Evolutionary conservation across 805 yeast genomes (phyloP), one percentile per base, ranked within the genome.

Genomic region (Dipodascus albidus): DNA sequence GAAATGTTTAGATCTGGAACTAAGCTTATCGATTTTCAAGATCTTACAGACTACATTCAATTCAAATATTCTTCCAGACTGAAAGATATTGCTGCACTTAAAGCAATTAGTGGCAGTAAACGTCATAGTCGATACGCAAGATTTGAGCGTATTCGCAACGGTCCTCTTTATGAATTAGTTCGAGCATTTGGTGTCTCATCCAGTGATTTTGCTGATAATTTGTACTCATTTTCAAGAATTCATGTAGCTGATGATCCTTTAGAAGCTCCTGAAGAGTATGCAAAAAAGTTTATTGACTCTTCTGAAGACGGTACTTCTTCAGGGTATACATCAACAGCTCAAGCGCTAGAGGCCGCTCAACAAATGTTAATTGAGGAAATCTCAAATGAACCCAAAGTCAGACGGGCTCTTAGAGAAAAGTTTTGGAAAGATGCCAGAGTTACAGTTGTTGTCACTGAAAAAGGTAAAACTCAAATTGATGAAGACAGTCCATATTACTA

Each of bases 401-500:
- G 97, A 65, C 79, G 78, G 52, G 82, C 81, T 60, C 58, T 72
- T 53, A 67, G 81, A 80, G 53, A 80, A 86, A 70, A 70, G 73
- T 50, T 83, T 82, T 52, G 79, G 77, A 67, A 72, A 70, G 53
- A 77, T 62, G 85, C 93, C 8, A 74, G 77, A 15, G 77, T 90
- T 23, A 84, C 84, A 65, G 82, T 90, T 9, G 79, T 79, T 15
- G 71, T 89, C 49, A 89, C 98, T 0, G 95, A 89, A 56, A 89
- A 88, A 64, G 95, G 95, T 59, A 77, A 75, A 60, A 74, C 80
- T 33, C 82, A 83, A 59, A 91, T 93, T 55, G 93, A 84, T 59
- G 82, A 78, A 52, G 83, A 82, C 59, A 83, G 90, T 52, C 85
- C 89, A 1, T 90, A 82, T 62, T 88, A 86, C 55, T 96, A 88